phyloP scores from a whole-genome alignment of 495 filamentous ascomycete genomes.

The Cryomyces antarcticus region DNA sequence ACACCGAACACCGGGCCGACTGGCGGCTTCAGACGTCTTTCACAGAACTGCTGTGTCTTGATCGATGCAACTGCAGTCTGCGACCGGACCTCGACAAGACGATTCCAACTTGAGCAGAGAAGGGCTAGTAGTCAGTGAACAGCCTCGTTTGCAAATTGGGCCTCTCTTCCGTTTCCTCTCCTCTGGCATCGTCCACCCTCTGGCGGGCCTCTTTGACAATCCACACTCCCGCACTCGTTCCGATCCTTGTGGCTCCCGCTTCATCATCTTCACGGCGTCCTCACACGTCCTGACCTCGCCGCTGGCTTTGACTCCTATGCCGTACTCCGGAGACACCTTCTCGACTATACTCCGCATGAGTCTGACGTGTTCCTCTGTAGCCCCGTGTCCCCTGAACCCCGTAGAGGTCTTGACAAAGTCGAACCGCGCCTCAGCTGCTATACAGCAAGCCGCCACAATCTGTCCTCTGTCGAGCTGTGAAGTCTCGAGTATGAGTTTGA shows the following conservation, averaged over 20 bases:
- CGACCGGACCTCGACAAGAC: too few species aligned
- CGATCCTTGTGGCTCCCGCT: conserved; percentile 46
- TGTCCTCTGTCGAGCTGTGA: conserved; percentile 31
- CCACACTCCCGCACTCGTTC: conserved; percentile 35
- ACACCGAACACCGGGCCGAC: too few species aligned
- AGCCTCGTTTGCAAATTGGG: too few species aligned
- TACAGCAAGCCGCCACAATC: conserved; percentile 37
- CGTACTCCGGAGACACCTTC: conserved; percentile 3
- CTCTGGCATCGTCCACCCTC: conserved; percentile 3
- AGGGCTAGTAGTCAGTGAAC: too few species aligned
- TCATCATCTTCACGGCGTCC: conserved; percentile 34
- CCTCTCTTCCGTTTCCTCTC: conserved; percentile 2
- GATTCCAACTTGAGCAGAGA: too few species aligned
- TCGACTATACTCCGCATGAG: conserved; percentile 28
- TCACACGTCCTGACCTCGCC: conserved; percentile 36
- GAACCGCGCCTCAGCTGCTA: conserved; percentile 36
- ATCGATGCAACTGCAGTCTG: too few species aligned
- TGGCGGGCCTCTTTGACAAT: conserved; percentile 30
- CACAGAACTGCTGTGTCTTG: too few species aligned
- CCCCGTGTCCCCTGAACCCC: conserved; percentile 41
- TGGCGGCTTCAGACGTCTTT: too few species aligned
- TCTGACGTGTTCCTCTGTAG: conserved; percentile 31
- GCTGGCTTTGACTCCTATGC: conserved; percentile 42
- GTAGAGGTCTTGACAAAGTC: conserved; percentile 54
- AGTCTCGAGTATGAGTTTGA: conserved; percentile 53